phyloP scores from a whole-genome alignment of 2,329 filamentous ascomycete genomes.

The Phyllosticta paracitricarpa region DNA sequence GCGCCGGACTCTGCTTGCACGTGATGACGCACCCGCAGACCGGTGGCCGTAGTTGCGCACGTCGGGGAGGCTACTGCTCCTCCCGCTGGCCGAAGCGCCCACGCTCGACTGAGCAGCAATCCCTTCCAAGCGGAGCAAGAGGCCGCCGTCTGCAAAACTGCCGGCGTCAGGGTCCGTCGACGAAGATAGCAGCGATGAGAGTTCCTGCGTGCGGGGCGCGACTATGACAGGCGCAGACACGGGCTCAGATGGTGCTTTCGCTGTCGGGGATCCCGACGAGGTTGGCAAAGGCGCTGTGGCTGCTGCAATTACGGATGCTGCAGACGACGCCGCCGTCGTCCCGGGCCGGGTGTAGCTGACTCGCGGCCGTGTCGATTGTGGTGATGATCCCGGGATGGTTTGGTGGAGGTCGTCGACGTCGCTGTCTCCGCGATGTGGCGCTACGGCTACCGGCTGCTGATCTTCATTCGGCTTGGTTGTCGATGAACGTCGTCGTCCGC shows the following conservation, averaged over 20 bases:
- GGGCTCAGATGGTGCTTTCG: neutral
- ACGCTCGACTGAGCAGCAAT: neutral
- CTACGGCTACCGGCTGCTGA: neutral
- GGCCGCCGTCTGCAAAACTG: neutral
- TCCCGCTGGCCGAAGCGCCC: neutral
- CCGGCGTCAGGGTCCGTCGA: neutral
- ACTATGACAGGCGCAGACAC: neutral
- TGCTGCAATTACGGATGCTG: neutral
- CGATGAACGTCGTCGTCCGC: constrained; percentile 2
- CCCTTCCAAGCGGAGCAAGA: neutral
- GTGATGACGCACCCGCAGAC: neutral
- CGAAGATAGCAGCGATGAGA: neutral
- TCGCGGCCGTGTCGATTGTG: neutral
- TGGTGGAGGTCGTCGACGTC: neutral
- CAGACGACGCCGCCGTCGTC: neutral
- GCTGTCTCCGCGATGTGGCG: neutral
- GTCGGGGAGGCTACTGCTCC: neutral
- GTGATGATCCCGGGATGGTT: neutral
- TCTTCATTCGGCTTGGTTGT: constrained; percentile 5
- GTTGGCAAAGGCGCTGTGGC: neutral
- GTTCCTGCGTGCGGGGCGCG: neutral
- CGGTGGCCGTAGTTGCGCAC: neutral
- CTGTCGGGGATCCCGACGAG: neutral
- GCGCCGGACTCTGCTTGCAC: neutral
- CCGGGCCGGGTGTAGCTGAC: neutral